These are phyloP conservation scores for Boeremia lycopersici DNA, from an alignment of 2,329 filamentous ascomycete genomes.

Conservation along the genomic window DNA sequence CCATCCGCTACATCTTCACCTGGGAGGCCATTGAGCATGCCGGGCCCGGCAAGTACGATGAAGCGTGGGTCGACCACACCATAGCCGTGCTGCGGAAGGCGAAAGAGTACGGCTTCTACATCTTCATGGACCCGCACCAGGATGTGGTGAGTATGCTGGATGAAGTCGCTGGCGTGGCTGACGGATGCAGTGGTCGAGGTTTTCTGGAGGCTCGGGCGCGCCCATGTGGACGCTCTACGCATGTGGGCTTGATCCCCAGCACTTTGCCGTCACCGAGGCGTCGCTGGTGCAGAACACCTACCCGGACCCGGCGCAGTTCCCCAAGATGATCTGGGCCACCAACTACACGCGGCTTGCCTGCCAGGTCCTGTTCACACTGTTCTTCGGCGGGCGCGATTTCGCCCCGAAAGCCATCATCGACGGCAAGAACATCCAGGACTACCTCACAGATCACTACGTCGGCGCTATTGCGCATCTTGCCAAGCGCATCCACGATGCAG, in stretches of 20 bases:
- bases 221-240: slow-evolving; percentile 98
- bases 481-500: slow-evolving; percentile 83
- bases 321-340: slow-evolving; percentile 99
- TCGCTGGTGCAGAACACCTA: slow-evolving; percentile 96
- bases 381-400: slow-evolving; percentile 89
- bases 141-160: slow-evolving; percentile 72
- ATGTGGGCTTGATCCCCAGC: slow-evolving; percentile 84
- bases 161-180: background rate
- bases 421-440: slow-evolving; percentile 95
- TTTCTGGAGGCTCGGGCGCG: slow-evolving; percentile 91
- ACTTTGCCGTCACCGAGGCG: slow-evolving; percentile 85
- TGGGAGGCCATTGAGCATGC: slow-evolving; percentile 98
- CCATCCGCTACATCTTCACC: slow-evolving; percentile 94
- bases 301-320: slow-evolving; percentile 80
- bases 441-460: slow-evolving; percentile 85
- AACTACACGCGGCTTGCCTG: slow-evolving; percentile 90
- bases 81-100: slow-evolving; percentile 82
- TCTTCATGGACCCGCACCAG: slow-evolving; percentile 99
- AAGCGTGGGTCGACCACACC: slow-evolving; percentile 90
- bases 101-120: slow-evolving; percentile 89
- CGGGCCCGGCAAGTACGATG: slow-evolving; percentile 90
- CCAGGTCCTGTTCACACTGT: slow-evolving; percentile 91
- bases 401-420: slow-evolving; percentile 96
- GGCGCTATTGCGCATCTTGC: slow-evolving; percentile 81
- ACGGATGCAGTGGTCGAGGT: slow-evolving; percentile 78